Percentiles rank a stretch among this genome's conserved stretches.
These are phyloP conservation scores for Corymbia maculata DNA, from an alignment of 345 rosid genomes.

Conservation along the genomic window DNA sequence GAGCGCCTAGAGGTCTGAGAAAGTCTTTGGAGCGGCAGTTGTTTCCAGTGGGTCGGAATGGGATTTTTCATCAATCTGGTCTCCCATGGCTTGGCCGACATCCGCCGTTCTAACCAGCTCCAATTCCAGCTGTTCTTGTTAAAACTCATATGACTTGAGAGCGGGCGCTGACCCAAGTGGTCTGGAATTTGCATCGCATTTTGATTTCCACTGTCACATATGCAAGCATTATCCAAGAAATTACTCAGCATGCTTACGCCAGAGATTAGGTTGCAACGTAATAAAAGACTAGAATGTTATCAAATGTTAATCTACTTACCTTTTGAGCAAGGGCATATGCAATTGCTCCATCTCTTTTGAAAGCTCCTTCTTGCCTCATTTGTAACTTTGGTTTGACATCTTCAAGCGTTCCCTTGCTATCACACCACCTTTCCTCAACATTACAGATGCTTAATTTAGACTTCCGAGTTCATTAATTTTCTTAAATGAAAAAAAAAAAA, in stretches of 20 bases:
- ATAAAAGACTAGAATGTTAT: not conserved
- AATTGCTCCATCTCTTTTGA: conserved; percentile 80
- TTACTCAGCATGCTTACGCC: not conserved
- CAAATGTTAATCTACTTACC: conserved; percentile 15
- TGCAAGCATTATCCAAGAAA: not conserved
- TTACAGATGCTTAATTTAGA: not conserved
- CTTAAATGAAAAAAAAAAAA: not conserved
- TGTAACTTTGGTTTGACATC: conserved; percentile 67
- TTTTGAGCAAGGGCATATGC: conserved; percentile 87
- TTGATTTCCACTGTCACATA: conserved; percentile 66
- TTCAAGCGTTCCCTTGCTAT: conserved; percentile 71
- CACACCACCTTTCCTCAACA: conserved; percentile 89
- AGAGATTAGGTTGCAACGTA: not conserved
- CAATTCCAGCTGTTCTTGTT: conserved; percentile 83
- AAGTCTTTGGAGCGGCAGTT: conserved; percentile 30
- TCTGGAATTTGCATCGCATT: conserved; percentile 16
- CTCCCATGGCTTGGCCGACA: conserved; percentile 98
- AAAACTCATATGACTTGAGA: conserved; percentile 49
- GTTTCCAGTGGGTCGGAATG: conserved; percentile 11
- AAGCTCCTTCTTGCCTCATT: conserved; percentile 82
- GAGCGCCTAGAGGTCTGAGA: conserved; percentile 6
- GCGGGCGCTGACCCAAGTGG: conserved; percentile 16
- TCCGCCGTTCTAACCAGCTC: conserved; percentile 99
- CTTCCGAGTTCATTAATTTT: not conserved
- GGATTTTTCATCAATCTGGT: conserved; percentile 63